Conservation (phyloP, 805 yeast genomes). For the Yarrowia sp. region DNA sequence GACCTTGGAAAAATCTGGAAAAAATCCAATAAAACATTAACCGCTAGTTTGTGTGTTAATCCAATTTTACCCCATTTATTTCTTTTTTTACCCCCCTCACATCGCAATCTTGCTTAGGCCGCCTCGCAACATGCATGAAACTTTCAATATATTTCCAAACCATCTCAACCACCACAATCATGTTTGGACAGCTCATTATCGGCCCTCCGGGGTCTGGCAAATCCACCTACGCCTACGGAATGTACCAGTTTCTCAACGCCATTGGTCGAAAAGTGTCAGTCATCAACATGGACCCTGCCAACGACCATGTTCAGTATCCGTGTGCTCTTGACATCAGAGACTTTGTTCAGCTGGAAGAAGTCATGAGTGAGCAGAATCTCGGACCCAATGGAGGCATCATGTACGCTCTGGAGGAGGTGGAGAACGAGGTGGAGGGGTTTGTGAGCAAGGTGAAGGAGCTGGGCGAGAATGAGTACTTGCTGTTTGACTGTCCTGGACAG, state of each 20-base stretch:
- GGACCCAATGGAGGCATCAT: slow-evolving; percentile 93
- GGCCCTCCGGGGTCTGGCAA: slow-evolving; percentile 99
- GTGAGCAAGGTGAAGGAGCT: slow-evolving; percentile 55
- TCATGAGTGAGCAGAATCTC: slow-evolving; percentile 66
- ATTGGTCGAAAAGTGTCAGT: slow-evolving; percentile 88
- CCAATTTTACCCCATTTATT: too few relatives aligned
- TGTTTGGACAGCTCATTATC: slow-evolving; percentile 81
- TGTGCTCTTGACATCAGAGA: slow-evolving; percentile 78
- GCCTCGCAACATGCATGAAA: slow-evolving; percentile 8
- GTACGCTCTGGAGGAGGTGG: slow-evolving; percentile 71
- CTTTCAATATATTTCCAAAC: background rate
- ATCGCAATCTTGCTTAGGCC: background rate
- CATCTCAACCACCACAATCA: background rate
- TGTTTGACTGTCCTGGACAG: slow-evolving; percentile 95
- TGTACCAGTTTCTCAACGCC: slow-evolving; percentile 87
- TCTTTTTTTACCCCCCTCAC: too few relatives aligned
- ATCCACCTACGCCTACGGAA: slow-evolving; percentile 89
- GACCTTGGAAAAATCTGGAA: too few relatives aligned
- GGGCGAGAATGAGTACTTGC: slow-evolving; percentile 58
- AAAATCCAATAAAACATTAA: too few relatives aligned
- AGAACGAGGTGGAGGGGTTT: slow-evolving; percentile 59
- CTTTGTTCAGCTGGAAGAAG: slow-evolving; percentile 68
- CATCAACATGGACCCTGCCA: slow-evolving; percentile 90
- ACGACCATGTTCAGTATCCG: slow-evolving; percentile 67
- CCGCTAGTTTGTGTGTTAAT: too few relatives aligned